phyloP scores from a whole-genome alignment of 176 grass and related monocot genomes.

The Oryza officinalis region DNA sequence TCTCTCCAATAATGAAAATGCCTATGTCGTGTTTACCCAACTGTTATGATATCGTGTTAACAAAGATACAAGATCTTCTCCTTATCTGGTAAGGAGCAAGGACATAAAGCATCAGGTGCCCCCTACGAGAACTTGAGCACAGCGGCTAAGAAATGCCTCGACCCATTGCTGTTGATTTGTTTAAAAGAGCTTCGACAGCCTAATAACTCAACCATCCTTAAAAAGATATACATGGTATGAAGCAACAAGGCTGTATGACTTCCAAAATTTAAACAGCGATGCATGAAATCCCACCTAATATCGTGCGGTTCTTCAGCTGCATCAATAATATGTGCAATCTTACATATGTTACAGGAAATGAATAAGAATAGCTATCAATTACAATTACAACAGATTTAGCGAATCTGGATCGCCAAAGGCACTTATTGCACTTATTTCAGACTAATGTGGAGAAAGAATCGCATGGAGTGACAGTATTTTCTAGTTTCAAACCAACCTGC shows the following conservation, averaged over 20 bases:
- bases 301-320: not conserved
- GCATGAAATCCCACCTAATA: not conserved
- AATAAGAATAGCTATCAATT: not conserved
- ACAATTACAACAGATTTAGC: not conserved
- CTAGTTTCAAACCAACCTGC: not conserved
- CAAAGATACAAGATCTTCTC: too few relatives aligned
- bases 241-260: not conserved
- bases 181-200: not conserved
- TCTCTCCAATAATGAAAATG: too few relatives aligned
- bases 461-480: not conserved
- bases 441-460: not conserved
- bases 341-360: not conserved
- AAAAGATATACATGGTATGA: too few relatives aligned
- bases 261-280: not conserved
- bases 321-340: slow-evolving; percentile 8
- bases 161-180: not conserved
- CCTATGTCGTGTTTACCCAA: not conserved
- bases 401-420: not conserved
- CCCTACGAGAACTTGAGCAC: not conserved
- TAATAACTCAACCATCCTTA: too few relatives aligned
- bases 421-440: slow-evolving; percentile 32
- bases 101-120: not conserved
- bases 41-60: not conserved
- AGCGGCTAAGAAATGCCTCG: not conserved
- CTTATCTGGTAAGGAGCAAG: too few relatives aligned